Base-by-base conservation (phyloP, 2,329 filamentous ascomycete species). In the Hypoxylon sp. region DNA sequence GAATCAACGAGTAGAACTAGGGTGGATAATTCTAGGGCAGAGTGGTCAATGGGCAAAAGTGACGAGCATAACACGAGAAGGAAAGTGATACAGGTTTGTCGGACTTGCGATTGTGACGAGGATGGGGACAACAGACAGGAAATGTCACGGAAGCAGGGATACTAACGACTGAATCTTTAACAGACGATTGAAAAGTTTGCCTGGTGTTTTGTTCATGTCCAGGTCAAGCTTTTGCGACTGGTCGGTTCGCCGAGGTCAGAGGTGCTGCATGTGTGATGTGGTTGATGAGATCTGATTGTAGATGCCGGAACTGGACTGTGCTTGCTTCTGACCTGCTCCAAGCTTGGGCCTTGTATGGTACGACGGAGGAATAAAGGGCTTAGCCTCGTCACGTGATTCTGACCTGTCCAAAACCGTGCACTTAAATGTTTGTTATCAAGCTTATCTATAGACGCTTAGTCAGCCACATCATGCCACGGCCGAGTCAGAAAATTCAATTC, bases 301-400 rank as follows among this genome's bases (percentile, higher is more conserved):
- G 38, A 30, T 52, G 36, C 36, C n/a, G 16, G 36, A 40, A 18
- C 11, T 18, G 36, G n/a, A 40, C 50, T 14, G 26, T 45, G 33
- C 30, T 53, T 53, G 50, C 22, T 53, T 14, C 11, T 28, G n/a
- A 22, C 28, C 40, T 56, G 52, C 52, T 56, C 59, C 51, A 56
- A 62, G 52, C 59, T 62, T 51, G 38, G 59, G 28, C 55, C 59
- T 38, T 40, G 33, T 50, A 24, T 42, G 59, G 44, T 44, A 32
- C 52, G 59, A 51, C 36, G 36, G 22, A 33, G 28, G 26, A 42
- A 46, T n/a, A 42, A 42, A 48, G 7, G 18, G 11, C 32, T 40
- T 40, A 54, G 57, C 57, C 57, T 53, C 26, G 50, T 53, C 50
- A 53, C 22, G 26, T 40, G 50, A n/a, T n/a, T n/a, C n/a, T n/a